A percentile compares a stretch with the other conserved stretches of the same genome.
Conservation (phyloP, 371 early-diverging fungal genomes). For the Mortierella sp. region DNA sequence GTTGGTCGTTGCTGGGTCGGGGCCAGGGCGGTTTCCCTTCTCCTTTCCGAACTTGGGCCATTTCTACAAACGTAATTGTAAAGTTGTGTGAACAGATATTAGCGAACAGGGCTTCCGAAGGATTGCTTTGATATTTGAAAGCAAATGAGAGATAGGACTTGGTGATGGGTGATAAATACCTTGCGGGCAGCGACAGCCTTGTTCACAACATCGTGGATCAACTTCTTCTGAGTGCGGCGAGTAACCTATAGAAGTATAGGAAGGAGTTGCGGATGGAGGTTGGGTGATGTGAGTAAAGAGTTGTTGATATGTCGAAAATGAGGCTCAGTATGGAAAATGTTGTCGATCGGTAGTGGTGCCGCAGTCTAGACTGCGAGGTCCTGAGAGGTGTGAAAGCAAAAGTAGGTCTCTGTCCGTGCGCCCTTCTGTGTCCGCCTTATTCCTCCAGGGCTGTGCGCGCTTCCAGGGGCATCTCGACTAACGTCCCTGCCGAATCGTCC, state of each 20-base stretch:
- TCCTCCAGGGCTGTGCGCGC: neutral
- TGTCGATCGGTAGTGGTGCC: neutral
- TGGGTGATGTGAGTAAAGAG: neutral
- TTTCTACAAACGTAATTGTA: no score
- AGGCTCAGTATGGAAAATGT: neutral
- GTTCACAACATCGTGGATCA: slow-evolving; percentile 88
- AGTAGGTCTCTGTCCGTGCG: slow-evolving; percentile 1
- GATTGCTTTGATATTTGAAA: no score
- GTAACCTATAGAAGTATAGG: slow-evolving; percentile 68
- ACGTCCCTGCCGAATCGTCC: neutral
- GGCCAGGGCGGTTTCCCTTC: slow-evolving; percentile 80
- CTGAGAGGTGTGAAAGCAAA: neutral
- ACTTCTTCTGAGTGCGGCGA: slow-evolving; percentile 82
- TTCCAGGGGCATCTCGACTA: neutral
- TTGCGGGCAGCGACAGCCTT: slow-evolving; percentile 92
- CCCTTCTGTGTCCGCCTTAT: neutral
- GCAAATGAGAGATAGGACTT: neutral
- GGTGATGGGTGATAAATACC: slow-evolving; percentile 48
- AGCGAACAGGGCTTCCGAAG: no score
- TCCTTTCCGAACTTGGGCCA: slow-evolving; percentile 90
- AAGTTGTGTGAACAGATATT: no score
- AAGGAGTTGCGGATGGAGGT: neutral
- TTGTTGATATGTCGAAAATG: neutral
- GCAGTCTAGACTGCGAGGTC: neutral
- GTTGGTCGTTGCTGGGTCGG: slow-evolving; percentile 90